phyloP scores from a whole-genome alignment of 2,329 filamentous ascomycete genomes.

The Septoria petroselini region DNA sequence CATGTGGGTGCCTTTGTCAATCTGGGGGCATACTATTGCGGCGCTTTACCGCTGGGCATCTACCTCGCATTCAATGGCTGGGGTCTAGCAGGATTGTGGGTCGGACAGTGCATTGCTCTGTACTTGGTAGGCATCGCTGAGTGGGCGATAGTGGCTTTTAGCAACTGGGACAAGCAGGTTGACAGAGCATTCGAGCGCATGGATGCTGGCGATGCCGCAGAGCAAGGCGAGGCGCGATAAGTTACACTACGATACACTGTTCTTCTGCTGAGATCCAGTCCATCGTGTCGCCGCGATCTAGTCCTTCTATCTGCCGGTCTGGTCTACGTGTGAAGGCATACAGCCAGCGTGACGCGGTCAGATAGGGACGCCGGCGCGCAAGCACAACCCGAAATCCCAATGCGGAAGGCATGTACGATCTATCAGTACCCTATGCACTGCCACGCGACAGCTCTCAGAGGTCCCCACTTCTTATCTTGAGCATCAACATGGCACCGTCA shows the following conservation, averaged over 20 bases:
- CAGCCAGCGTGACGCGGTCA: not conserved
- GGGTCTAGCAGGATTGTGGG: conserved; percentile 76
- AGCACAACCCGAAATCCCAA: conserved; percentile 1
- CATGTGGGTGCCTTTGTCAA: conserved; percentile 82
- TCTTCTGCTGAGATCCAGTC: not conserved
- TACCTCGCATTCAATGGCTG: conserved; percentile 83
- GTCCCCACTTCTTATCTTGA: conserved; percentile 25
- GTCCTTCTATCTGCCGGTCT: too few species aligned
- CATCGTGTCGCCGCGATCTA: too few species aligned
- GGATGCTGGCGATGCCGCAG: conserved; percentile 52
- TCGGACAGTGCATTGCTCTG: conserved; percentile 62
- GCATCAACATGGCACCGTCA: conserved; percentile 9
- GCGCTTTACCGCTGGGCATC: conserved; percentile 75
- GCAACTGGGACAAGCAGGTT: conserved; percentile 74
- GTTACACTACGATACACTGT: not conserved
- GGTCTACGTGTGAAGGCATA: too few species aligned
- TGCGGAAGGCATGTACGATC: conserved; percentile 13
- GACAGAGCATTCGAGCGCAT: conserved; percentile 67
- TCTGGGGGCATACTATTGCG: conserved; percentile 77
- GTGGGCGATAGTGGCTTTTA: conserved; percentile 74
- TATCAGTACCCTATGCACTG: conserved; percentile 6
- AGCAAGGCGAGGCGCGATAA: conserved; percentile 31
- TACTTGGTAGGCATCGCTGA: conserved; percentile 76
- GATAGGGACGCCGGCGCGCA: conserved; percentile 9
- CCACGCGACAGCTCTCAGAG: not conserved